Conservation (phyloP, 768 basidiomycete genomes). For the Tephrocybe sp. region DNA sequence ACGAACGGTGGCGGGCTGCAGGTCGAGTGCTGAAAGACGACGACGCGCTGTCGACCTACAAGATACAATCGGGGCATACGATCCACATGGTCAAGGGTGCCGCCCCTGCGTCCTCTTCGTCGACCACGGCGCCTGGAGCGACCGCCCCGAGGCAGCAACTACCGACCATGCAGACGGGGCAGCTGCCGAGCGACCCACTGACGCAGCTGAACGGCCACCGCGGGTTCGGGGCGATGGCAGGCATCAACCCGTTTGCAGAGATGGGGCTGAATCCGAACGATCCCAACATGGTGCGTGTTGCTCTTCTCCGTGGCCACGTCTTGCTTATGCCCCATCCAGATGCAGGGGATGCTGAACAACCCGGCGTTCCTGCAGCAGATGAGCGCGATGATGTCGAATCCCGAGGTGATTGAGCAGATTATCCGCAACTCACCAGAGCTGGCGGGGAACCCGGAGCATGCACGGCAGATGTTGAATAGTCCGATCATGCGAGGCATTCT, state of each 20-base stretch:
- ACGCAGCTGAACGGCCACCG: slow-evolving; percentile 78
- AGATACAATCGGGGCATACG: too few relatives aligned
- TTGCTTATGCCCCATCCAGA: slow-evolving; percentile 33
- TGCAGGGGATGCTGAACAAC: slow-evolving; percentile 83
- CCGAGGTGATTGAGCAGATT: slow-evolving; percentile 85
- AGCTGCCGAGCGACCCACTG: slow-evolving; percentile 85
- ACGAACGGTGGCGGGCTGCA: too few relatives aligned
- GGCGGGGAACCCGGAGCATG: slow-evolving; percentile 67
- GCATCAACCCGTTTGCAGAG: slow-evolving; percentile 89
- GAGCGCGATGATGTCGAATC: slow-evolving; percentile 83
- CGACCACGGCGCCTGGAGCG: slow-evolving; percentile 13
- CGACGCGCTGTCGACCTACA: too few relatives aligned
- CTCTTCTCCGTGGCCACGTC: neutral
- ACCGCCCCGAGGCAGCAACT: slow-evolving; percentile 41
- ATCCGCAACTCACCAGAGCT: slow-evolving; percentile 82
- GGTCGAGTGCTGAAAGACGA: too few relatives aligned
- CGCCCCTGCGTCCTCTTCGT: too few relatives aligned
- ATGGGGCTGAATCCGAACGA: slow-evolving; percentile 92
- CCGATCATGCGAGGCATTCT: slow-evolving; percentile 10
- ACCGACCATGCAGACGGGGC: slow-evolving; percentile 89
- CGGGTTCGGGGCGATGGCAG: slow-evolving; percentile 79
- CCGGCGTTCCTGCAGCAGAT: slow-evolving; percentile 89
- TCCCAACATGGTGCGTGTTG: slow-evolving; percentile 82
- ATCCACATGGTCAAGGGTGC: too few relatives aligned
- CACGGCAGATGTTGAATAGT: slow-evolving; percentile 69